Conservation (phyloP, 2,329 filamentous ascomycete genomes). For the Colletotrichum sp. region DNA sequence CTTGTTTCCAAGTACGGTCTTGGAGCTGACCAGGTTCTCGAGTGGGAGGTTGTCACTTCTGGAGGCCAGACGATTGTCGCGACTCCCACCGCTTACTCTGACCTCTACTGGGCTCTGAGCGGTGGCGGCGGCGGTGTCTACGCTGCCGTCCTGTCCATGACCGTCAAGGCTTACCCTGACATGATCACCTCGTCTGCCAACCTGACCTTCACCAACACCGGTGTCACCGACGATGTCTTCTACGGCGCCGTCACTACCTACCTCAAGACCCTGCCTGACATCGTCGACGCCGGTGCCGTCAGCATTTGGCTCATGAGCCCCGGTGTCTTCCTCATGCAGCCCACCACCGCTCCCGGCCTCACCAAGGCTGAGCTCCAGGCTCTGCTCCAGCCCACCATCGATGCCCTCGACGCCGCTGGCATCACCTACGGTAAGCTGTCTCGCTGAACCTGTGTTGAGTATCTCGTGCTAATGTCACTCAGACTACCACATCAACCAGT, state of each 20-base stretch:
- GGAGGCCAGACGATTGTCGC: constrained; percentile 47
- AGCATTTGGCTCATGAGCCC: constrained; percentile 13
- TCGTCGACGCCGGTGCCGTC: constrained; percentile 15
- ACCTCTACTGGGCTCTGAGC: constrained; percentile 61
- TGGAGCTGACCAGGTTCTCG: constrained; percentile 56
- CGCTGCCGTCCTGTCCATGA: constrained; percentile 56
- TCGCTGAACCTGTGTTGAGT: not conserved
- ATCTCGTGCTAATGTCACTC: not conserved
- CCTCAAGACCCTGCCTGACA: not conserved
- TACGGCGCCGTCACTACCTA: constrained; percentile 20
- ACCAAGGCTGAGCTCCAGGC: constrained; percentile 40
- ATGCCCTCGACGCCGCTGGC: constrained; percentile 24
- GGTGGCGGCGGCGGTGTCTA: constrained; percentile 59
- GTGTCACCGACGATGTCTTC: constrained; percentile 26
- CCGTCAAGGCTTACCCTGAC: constrained; percentile 33
- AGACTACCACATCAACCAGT: constrained; percentile 28
- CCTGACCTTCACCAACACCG: constrained; percentile 39
- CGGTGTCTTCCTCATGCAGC: constrained; percentile 9
- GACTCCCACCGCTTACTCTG: constrained; percentile 44
- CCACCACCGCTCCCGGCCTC: constrained; percentile 48
- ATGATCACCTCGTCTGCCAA: constrained; percentile 46
- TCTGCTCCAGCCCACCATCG: constrained; percentile 46
- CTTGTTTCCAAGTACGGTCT: constrained; percentile 53
- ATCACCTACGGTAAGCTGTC: constrained; percentile 30
- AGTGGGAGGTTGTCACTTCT: constrained; percentile 53